Evolutionary conservation across 768 basidiomycete genomes (phyloP).

Genomic region (Tricholomella constricta): DNA sequence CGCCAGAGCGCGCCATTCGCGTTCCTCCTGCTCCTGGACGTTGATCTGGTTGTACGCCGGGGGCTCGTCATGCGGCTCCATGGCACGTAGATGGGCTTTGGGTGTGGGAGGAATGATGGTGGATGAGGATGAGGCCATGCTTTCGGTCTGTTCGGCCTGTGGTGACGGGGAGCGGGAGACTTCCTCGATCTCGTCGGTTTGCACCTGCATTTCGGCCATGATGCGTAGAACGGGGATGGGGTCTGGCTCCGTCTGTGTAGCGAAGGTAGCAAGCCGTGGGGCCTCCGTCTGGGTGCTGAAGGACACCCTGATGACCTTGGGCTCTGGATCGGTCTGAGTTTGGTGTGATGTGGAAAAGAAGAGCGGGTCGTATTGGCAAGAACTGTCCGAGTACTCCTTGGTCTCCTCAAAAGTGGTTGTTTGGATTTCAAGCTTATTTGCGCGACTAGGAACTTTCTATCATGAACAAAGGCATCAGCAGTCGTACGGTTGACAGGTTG

Average conservation of each 20-base stretch:
- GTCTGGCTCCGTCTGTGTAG: conserved; percentile 35
- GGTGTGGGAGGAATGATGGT: conserved; percentile 74
- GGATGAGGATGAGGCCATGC: conserved; percentile 72
- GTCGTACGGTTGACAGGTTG: background rate
- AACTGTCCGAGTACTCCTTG: conserved; percentile 77
- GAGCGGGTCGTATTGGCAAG: conserved; percentile 66
- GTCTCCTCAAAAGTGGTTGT: conserved; percentile 55
- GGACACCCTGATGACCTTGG: conserved; percentile 45
- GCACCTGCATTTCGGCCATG: conserved; percentile 60
- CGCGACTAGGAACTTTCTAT: conserved; percentile 70
- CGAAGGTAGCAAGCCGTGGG: conserved; percentile 23
- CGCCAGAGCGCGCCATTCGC: conserved; percentile 52
- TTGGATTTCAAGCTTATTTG: conserved; percentile 47
- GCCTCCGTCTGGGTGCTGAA: conserved; percentile 63
- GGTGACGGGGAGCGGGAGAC: conserved; percentile 50
- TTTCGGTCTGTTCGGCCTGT: conserved; percentile 45
- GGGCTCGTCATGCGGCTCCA: conserved; percentile 57
- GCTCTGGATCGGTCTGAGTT: conserved; percentile 66
- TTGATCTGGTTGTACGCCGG: conserved; percentile 72
- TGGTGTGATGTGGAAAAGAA: conserved; percentile 48
- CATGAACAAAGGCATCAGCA: conserved; percentile 11
- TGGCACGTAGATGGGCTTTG: conserved; percentile 40
- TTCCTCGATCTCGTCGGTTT: conserved; percentile 54
- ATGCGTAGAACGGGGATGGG: conserved; percentile 37
- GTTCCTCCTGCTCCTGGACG: conserved; percentile 51